Percentiles rank a stretch among this genome's conserved stretches.
phyloP scores from a whole-genome alignment of 176 grass and related monocot species.

The Elymus sibiricus region DNA sequence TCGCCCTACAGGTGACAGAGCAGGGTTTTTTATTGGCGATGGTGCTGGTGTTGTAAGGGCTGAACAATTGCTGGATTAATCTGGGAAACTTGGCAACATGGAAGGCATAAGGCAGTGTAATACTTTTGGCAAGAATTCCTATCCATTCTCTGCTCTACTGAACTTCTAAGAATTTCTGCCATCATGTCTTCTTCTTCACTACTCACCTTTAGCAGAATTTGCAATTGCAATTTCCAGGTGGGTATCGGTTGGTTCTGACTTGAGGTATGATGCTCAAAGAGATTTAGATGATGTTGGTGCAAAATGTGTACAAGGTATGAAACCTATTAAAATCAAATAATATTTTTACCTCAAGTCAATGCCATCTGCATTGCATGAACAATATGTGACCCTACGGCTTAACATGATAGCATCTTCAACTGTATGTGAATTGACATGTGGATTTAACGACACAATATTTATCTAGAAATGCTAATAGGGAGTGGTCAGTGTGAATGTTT shows the following conservation, averaged over 20 bases:
- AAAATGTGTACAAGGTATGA: conserved; percentile 70
- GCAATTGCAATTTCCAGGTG: conserved; percentile 48
- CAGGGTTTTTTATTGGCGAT: conserved; percentile 79
- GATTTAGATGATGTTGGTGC: conserved; percentile 98
- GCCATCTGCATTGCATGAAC: conserved; percentile 8
- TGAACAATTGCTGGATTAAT: conserved; percentile 94
- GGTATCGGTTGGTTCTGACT: conserved; percentile 88
- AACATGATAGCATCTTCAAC: not conserved
- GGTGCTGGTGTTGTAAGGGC: conserved; percentile 94
- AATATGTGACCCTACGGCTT: not conserved
- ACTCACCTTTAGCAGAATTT: conserved; percentile 12
- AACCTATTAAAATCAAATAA: not conserved
- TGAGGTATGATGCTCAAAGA: conserved; percentile 88
- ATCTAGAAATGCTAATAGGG: conserved; percentile 5
- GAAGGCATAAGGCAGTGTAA: conserved; percentile 86
- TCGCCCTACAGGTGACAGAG: conserved; percentile 79
- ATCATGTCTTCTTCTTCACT: not conserved
- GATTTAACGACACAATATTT: not conserved
- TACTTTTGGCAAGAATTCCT: conserved; percentile 18
- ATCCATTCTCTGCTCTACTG: not conserved
- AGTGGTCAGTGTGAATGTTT: no score
- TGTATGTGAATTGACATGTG: not conserved
- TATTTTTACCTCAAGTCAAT: conserved; percentile 6
- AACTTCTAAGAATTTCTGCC: not conserved
- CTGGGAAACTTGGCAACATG: conserved; percentile 93